Conservation (phyloP, 1,139 yeast species). For the Blastobotrys arbuscula region DNA sequence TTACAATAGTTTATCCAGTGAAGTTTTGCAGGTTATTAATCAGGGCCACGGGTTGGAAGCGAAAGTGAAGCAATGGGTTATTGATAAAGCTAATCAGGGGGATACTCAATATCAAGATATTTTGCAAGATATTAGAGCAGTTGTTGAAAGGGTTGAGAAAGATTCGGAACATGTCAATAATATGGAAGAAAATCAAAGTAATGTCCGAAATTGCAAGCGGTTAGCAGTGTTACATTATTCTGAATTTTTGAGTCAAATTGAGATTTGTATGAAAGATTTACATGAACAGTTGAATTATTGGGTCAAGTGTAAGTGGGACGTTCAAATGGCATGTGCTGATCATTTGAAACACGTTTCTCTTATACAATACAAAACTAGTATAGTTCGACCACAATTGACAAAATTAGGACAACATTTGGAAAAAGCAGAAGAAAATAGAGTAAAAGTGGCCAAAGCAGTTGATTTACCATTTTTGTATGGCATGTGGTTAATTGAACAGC, state of each 20-base stretch:
- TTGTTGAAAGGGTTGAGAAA: conserved; percentile 25
- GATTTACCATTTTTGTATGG: conserved; percentile 84
- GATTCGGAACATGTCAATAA: conserved; percentile 28
- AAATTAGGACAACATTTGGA: conserved; percentile 33
- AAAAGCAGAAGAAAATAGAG: conserved; percentile 41
- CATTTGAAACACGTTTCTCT: conserved; percentile 27
- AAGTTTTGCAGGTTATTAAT: conserved; percentile 17
- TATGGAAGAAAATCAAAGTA: conserved; percentile 23
- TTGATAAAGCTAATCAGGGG: conserved; percentile 5
- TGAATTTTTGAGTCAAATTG: conserved; percentile 28
- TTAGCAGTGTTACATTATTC: conserved; percentile 24
- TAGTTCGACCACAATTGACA: conserved; percentile 28
- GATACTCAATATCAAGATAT: conserved; percentile 15
- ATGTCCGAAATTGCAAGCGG: conserved; percentile 20
- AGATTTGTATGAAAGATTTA: conserved; percentile 22
- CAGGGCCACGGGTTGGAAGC: conserved; percentile 21
- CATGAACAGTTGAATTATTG: conserved; percentile 18
- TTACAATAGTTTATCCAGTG: conserved; percentile 13
- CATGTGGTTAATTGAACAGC: conserved; percentile 59
- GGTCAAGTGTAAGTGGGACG: conserved; percentile 17
- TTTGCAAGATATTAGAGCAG: conserved; percentile 28
- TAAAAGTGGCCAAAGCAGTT: conserved; percentile 46
- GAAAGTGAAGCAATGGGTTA: conserved; percentile 17
- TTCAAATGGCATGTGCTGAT: conserved; percentile 19
- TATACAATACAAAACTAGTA: conserved; percentile 30